Evolutionary conservation across 352 stramenopile species (phyloP), one percentile per base, ranked within the genome.

Genomic region (Pythium vanterpoolii): DNA sequence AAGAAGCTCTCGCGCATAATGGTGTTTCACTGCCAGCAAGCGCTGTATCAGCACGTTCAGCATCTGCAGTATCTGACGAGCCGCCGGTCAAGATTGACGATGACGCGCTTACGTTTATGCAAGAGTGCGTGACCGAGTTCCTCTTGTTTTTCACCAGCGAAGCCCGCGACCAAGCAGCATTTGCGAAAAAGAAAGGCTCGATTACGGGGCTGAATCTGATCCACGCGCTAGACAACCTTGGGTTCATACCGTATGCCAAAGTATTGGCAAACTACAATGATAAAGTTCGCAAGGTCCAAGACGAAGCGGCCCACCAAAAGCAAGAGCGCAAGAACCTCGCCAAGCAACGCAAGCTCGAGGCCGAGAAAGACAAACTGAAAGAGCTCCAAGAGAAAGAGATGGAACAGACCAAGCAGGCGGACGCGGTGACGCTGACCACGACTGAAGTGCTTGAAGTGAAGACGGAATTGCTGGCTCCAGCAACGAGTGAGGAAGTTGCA

Each of bases 81-180:
- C 28, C 44, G 11, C 63, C 73, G 18, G 70, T 93, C 56, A 88
- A 83, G 48, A 86, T 95, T 26, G 86, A 85, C 50, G 85, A 91
- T n/a, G 79, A 87, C 24, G 85, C 85, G 2, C 73, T 84, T 21
- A 69, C 72, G 50, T 79, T 93, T 31, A 88, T 95, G 77, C 85
- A 95, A 55, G 85, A 95, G 56, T 95, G 85, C 23, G 81, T 86
- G 39, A 93, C 80, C 0, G 85, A 95, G 68, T 95, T 95, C 49
- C 54, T 95, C 13, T 47, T 95, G 36, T 95, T 86, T 36, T 69
- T 93, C 31, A 90, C 81, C 31, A 95, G 85, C 50, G 85, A 95
- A 54, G 77, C 83, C 1, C 73, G 78, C n/a, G 85, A 93, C 59
- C 63, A 85, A 11, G 72, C 78, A 4, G 55, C 82, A 26, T 59